Evolutionary conservation across 2,329 filamentous ascomycete species (phyloP), one percentile per base, ranked within the genome.

Genomic region (Clarireedia sp.): DNA sequence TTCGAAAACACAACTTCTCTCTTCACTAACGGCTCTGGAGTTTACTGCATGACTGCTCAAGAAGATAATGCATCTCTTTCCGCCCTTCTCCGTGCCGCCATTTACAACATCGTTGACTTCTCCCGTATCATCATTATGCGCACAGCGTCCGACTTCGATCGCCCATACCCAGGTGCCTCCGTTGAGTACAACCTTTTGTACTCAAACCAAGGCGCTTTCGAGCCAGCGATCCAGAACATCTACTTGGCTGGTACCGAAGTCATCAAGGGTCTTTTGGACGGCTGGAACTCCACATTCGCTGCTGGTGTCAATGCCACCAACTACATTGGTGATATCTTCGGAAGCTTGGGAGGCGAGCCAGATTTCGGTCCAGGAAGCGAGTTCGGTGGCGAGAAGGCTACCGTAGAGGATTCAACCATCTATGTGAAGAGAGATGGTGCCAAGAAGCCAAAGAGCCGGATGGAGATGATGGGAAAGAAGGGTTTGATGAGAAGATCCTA

Each of bases 41-140:
- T 75, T 5, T 89, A 89, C 71, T 89, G 86, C 72, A 81, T 84
- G 70, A 86, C 79, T 1, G 85, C 85, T 0, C 85, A 89, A 67
- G 86, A 89, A 68, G 86, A 89, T 66, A 87, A 84, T 63, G 86
- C 85, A 0, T 79, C 79, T 0, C 76, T 89, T 1, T 83, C 86
- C 62, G 84, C 79, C 5, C 71, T 89, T 26, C 69, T 87, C 19
- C 78, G 86, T 12, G 78, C 77, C 1, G 78, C 82, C 0, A 69
- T 78, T 21, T 44, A 38, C 53, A 51, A 78, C 2, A 64, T 81
- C 4, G 78, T 84, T 3, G 86, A 89, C 67, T 89, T 86, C 68
- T 69, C 74, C 5, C 78, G 86, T 3, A 77, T 86, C 59, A 83
- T 89, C 54, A 70, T 89, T 57, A 81, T 89, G 77, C 78, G 86